A percentile compares a stretch with the other conserved stretches of the same genome.
phyloP scores from a whole-genome alignment of 1,284 basidiomycete species.

The Sporisorium exsertum region DNA sequence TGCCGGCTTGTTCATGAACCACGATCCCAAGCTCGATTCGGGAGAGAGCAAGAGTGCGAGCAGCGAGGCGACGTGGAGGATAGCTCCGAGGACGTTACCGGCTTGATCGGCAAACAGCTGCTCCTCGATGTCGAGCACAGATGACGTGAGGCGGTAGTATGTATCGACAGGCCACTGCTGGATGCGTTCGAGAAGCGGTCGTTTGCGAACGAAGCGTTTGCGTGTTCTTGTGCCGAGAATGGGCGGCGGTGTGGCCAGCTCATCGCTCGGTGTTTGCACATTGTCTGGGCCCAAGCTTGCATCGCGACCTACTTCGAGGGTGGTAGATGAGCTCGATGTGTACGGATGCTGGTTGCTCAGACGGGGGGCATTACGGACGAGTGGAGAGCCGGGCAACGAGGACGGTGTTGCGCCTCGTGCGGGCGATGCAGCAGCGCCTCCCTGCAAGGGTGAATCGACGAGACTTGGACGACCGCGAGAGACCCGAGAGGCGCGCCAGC shows the following conservation, averaged over 20 bases:
- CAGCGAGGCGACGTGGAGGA: conserved; percentile 39
- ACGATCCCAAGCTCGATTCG: conserved; percentile 39
- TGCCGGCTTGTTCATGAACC: conserved; percentile 45
- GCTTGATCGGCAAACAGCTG: conserved; percentile 42
- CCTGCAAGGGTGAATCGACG: conserved; percentile 31
- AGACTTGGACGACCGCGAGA: conserved; percentile 34
- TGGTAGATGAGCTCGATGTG: conserved; percentile 11
- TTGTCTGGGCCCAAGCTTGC: not conserved
- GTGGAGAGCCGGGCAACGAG: conserved; percentile 21
- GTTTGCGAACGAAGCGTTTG: conserved; percentile 37
- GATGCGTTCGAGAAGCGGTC: conserved; percentile 34
- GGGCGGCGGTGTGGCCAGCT: not conserved
- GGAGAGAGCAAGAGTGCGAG: conserved; percentile 46
- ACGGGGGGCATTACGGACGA: conserved; percentile 15
- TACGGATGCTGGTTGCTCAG: conserved; percentile 6
- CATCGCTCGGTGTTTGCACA: not conserved
- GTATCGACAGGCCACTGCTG: conserved; percentile 43
- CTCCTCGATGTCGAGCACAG: conserved; percentile 39
- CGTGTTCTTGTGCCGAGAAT: not conserved
- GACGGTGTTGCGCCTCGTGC: conserved; percentile 22
- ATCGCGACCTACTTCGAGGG: not conserved
- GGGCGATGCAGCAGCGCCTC: conserved; percentile 18
- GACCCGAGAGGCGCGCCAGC: conserved; percentile 45
- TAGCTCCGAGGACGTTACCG: conserved; percentile 43
- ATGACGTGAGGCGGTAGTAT: conserved; percentile 31